Conservation (phyloP, 495 filamentous ascomycete genomes). For the Aspergillus cristatus region DNA sequence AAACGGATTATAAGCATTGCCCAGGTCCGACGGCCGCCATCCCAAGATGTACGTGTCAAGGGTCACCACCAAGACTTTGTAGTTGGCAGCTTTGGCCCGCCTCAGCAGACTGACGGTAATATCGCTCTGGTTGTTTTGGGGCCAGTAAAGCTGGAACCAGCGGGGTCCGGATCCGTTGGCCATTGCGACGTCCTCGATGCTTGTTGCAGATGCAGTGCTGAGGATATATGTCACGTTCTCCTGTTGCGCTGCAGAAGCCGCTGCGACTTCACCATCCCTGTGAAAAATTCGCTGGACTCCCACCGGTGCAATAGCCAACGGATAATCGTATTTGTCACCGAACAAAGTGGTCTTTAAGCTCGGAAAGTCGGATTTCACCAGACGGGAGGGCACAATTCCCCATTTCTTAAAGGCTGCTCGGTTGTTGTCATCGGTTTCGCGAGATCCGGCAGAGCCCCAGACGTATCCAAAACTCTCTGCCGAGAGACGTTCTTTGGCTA, state of each 20-base stretch:
- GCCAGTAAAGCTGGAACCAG: slow-evolving; percentile 60
- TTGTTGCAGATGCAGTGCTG: slow-evolving; percentile 34
- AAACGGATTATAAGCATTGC: slow-evolving; percentile 45
- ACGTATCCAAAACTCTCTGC: slow-evolving; percentile 28
- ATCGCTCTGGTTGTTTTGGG: slow-evolving; percentile 33
- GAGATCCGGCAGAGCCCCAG: slow-evolving; percentile 25
- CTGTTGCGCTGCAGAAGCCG: slow-evolving; percentile 31
- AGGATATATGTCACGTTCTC: slow-evolving; percentile 42
- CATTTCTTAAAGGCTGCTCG: slow-evolving; percentile 30
- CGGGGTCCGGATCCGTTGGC: slow-evolving; percentile 34
- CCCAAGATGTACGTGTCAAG: slow-evolving; percentile 51
- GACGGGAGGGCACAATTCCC: slow-evolving; percentile 26
- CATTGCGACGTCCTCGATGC: slow-evolving; percentile 37
- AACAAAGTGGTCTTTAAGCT: slow-evolving; percentile 11
- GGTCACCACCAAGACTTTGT: slow-evolving; percentile 49
- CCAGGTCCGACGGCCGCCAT: slow-evolving; percentile 51
- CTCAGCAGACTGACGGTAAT: slow-evolving; percentile 43
- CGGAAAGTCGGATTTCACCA: slow-evolving; percentile 13
- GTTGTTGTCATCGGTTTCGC: slow-evolving; percentile 30
- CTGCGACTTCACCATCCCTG: slow-evolving; percentile 31
- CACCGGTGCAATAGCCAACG: slow-evolving; percentile 42
- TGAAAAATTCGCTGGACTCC: slow-evolving; percentile 47
- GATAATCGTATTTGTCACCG: slow-evolving; percentile 18
- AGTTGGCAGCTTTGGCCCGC: slow-evolving; percentile 45
- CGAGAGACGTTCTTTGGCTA: slow-evolving; percentile 20